Evolutionary conservation across 495 filamentous ascomycete genomes (phyloP).

Genomic region (Talaromyces borbonicus): DNA sequence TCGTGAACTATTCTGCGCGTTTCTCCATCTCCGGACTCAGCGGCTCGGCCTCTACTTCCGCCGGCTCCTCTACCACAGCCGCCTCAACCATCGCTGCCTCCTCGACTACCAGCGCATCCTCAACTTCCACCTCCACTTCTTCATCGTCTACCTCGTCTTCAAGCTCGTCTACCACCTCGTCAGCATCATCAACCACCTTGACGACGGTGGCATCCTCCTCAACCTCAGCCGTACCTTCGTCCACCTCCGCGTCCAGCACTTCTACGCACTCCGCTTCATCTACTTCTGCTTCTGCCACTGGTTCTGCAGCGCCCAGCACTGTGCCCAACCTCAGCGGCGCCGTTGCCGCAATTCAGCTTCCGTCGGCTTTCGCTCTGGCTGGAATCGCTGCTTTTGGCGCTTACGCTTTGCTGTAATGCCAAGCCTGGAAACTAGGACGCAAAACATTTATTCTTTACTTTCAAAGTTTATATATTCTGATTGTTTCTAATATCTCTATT

Average conservation of each 20-base stretch:
- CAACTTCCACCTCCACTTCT: constrained; percentile 11
- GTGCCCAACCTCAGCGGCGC: background rate
- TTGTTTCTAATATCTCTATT: no score
- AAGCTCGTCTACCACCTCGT: constrained; percentile 9
- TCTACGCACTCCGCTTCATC: background rate
- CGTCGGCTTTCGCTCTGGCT: background rate
- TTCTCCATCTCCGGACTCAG: constrained; percentile 46
- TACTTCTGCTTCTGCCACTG: background rate
- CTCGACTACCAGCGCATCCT: constrained; percentile 15
- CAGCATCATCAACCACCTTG: background rate
- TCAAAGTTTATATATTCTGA: background rate
- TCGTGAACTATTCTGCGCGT: constrained; percentile 49
- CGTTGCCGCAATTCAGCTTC: background rate
- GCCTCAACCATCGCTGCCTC: constrained; percentile 30
- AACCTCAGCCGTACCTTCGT: background rate
- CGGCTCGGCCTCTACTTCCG: constrained; percentile 21
- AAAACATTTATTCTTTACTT: background rate
- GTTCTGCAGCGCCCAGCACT: background rate
- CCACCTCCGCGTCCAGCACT: background rate
- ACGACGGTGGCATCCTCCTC: background rate
- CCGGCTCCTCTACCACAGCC: constrained; percentile 33
- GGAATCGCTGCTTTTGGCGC: background rate
- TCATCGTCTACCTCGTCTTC: constrained; percentile 11
- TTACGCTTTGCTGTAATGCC: background rate
- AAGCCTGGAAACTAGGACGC: background rate